Evolutionary conservation across 2,329 filamentous ascomycete species (phyloP).

Genomic region (Fusarium heterosporum): DNA sequence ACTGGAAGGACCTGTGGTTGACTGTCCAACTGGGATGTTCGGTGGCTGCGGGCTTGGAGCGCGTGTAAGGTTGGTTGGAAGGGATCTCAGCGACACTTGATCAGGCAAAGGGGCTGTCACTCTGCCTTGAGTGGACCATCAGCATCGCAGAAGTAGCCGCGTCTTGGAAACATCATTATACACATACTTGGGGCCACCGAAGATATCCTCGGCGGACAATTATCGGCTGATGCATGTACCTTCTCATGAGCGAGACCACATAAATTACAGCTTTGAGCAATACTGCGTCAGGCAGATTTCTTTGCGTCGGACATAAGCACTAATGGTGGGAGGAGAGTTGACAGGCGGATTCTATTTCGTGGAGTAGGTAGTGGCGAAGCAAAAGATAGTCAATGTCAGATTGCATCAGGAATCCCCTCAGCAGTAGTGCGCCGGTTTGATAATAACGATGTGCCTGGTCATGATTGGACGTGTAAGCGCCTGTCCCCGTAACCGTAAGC

Average conservation of each 20-base stretch:
- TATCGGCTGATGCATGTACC: background rate
- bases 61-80: background rate
- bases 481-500: rapidly evolving
- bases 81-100: background rate
- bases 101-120: background rate
- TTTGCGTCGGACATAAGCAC: background rate
- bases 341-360: too few species aligned
- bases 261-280: background rate
- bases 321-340: too few species aligned
- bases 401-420: too few species aligned
- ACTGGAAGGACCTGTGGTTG: background rate
- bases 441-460: background rate
- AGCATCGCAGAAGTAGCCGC: background rate
- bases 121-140: background rate
- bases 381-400: too few species aligned
- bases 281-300: background rate
- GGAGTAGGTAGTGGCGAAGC: too few species aligned
- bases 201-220: background rate
- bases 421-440: too few species aligned
- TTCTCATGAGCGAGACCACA: background rate
- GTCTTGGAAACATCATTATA: background rate
- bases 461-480: background rate
- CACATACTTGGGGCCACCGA: background rate
- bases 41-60: background rate
- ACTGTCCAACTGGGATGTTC: too few species aligned